A percentile compares a stretch with the other conserved stretches of the same genome.
Conservation (phyloP, 805 yeast species). For the Candida ovalis region DNA sequence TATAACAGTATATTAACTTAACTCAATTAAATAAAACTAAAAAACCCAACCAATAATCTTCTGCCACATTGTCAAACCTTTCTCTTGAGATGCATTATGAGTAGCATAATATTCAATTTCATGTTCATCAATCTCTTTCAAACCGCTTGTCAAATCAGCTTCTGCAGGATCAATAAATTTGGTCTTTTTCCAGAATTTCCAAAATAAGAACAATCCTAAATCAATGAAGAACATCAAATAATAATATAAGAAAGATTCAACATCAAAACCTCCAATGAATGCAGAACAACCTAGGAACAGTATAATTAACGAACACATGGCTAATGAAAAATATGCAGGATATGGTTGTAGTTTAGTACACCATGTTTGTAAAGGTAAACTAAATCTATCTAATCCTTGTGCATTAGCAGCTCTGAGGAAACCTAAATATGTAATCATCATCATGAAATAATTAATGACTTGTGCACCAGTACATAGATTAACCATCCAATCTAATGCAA, state of each 20-base stretch:
- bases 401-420: conserved; percentile 39
- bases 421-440: conserved; percentile 37
- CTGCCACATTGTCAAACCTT: neutral
- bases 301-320: conserved; percentile 30
- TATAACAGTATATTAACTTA: neutral
- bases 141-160: conserved; percentile 36
- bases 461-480: conserved; percentile 44
- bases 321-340: conserved; percentile 17
- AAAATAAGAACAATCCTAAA: conserved; percentile 31
- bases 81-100: neutral
- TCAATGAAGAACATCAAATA: conserved; percentile 38
- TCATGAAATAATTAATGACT: conserved; percentile 41
- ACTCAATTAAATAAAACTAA: neutral
- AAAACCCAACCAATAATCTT: neutral
- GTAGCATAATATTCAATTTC: conserved; percentile 31
- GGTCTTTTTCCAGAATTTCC: conserved; percentile 36
- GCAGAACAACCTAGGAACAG: conserved; percentile 29
- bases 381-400: conserved; percentile 35
- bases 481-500: conserved; percentile 40
- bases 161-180: conserved; percentile 31
- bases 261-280: conserved; percentile 34
- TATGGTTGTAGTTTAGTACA: conserved; percentile 33
- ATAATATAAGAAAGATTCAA: conserved; percentile 34
- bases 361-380: conserved; percentile 39
- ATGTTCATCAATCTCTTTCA: conserved; percentile 37